Evolutionary conservation across 2,329 filamentous ascomycete species (phyloP), one percentile per base, ranked within the genome.

Genomic region (Arthrobotrys sphaeroides): DNA sequence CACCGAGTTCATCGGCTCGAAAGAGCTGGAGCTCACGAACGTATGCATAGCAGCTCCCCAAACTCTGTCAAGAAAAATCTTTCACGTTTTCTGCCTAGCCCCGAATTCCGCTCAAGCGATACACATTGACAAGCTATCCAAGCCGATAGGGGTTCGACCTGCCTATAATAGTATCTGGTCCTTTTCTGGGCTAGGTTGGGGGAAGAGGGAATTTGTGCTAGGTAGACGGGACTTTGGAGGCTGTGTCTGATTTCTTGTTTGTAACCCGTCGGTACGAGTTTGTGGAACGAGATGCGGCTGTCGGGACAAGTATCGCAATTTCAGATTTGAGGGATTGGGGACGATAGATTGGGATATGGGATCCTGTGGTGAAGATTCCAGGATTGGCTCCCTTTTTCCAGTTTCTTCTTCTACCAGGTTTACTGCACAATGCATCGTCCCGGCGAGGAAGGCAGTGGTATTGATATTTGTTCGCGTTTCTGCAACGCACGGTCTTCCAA

Each of bases 121-220:
- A n/a, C n/a, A n/a, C n/a, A 36, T 24, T 12, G 18, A 55, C 51
- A 55, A 38, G 7, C 18, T 55, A 31, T 55, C 51, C 51, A 55
- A 55, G 51, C 51, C 28, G 51, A 38, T 5, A 55, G 10, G 6
- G 51, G 28, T 4, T 38, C 18, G 51, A 55, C 51, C 31, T 55
- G 51, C 51, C 51, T 55, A 38, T 31, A 36, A 36, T n/a, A 31
- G 51, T 55, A 55, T 55, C 28, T 55, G 12, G 28, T 24, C 51
- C 22, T 55, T 16, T 55, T 38, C 9, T 2, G 31, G 31, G 24
- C 31, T 55, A 55, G 51, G 16, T 24, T 43, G 13, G 40, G 40
- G 18, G 1, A 12, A 18, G 47, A 53, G 47, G 47, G 47, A 53
- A 53, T 33, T 33, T 53, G n/a, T 33, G 26, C 31, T 55, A 38